Evolutionary conservation across 768 basidiomycete genomes (phyloP).

Genomic region (Fibroporia radiculosa): DNA sequence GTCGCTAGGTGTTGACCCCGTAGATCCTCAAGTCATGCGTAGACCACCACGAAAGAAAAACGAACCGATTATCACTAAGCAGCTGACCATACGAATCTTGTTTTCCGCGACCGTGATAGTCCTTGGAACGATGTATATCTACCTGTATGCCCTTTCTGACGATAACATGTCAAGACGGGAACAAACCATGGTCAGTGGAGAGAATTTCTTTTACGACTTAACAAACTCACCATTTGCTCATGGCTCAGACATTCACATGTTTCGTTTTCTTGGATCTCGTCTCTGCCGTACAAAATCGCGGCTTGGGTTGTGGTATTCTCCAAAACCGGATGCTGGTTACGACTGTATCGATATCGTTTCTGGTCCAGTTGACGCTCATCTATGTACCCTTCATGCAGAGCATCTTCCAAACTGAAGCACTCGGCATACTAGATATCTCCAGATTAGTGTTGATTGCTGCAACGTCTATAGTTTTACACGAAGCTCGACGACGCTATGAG

Average conservation of each 20-base stretch:
- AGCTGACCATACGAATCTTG: constrained; percentile 71
- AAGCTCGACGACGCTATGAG: constrained; percentile 74
- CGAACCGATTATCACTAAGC: constrained; percentile 74
- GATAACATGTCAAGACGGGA: constrained; percentile 77
- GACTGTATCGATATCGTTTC: constrained; percentile 80
- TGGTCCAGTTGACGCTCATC: constrained; percentile 78
- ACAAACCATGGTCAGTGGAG: constrained; percentile 83
- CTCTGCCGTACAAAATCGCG: constrained; percentile 91
- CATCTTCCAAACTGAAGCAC: constrained; percentile 88
- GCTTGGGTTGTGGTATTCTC: constrained; percentile 73
- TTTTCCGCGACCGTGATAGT: constrained; percentile 94
- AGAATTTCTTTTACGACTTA: no score
- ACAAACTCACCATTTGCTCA: constrained; percentile 2
- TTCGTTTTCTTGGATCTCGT: constrained; percentile 97
- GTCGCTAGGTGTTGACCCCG: constrained; percentile 93
- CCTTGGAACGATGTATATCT: constrained; percentile 80
- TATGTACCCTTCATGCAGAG: constrained; percentile 89
- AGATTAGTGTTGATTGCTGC: constrained; percentile 63
- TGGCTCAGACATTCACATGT: constrained; percentile 83
- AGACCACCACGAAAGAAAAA: constrained; percentile 90
- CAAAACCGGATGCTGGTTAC: constrained; percentile 86
- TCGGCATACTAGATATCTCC: constrained; percentile 58
- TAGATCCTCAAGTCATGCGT: constrained; percentile 88
- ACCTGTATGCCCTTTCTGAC: constrained; percentile 76
- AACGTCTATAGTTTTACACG: constrained; percentile 64